phyloP scores from a whole-genome alignment of 805 yeast species.

The Peterozyma toletana region DNA sequence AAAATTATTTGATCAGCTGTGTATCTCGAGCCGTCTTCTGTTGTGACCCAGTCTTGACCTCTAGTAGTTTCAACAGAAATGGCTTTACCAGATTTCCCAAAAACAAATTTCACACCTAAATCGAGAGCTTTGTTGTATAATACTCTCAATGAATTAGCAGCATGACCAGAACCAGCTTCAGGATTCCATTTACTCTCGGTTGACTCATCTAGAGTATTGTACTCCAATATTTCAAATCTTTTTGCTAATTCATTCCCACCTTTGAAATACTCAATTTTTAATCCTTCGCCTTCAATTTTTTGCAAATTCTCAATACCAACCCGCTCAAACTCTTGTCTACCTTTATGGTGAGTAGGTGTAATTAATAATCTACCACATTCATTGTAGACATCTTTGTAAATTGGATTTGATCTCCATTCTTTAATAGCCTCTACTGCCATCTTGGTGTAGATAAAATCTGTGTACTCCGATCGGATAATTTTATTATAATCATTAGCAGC shows the following conservation, averaged over 20 bases:
- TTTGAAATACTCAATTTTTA: constrained; percentile 18
- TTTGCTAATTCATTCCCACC: constrained; percentile 24
- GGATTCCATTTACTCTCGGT: constrained; percentile 24
- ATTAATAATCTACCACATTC: constrained; percentile 36
- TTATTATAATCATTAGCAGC: constrained; percentile 44
- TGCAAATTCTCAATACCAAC: constrained; percentile 27
- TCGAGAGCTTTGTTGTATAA: constrained; percentile 20
- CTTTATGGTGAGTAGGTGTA: constrained; percentile 23
- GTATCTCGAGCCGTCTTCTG: constrained; percentile 19
- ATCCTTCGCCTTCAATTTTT: constrained; percentile 18
- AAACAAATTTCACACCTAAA: constrained; percentile 26
- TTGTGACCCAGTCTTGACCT: constrained; percentile 13
- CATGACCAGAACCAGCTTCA: constrained; percentile 34
- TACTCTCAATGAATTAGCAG: constrained; percentile 28
- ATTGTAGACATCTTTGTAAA: constrained; percentile 24
- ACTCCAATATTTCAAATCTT: constrained; percentile 12
- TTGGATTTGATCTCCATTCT: constrained; percentile 28
- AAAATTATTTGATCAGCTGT: constrained; percentile 29
- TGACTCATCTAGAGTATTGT: constrained; percentile 10
- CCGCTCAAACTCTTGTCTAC: constrained; percentile 30
- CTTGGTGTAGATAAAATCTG: constrained; percentile 31
- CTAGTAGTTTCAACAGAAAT: constrained; percentile 8
- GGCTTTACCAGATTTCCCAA: constrained; percentile 24
- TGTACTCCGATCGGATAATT: constrained; percentile 40
- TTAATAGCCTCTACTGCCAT: constrained; percentile 37